Conservation (phyloP, 192 early-diverging fungal genomes). For the Coemansia javaensis region DNA sequence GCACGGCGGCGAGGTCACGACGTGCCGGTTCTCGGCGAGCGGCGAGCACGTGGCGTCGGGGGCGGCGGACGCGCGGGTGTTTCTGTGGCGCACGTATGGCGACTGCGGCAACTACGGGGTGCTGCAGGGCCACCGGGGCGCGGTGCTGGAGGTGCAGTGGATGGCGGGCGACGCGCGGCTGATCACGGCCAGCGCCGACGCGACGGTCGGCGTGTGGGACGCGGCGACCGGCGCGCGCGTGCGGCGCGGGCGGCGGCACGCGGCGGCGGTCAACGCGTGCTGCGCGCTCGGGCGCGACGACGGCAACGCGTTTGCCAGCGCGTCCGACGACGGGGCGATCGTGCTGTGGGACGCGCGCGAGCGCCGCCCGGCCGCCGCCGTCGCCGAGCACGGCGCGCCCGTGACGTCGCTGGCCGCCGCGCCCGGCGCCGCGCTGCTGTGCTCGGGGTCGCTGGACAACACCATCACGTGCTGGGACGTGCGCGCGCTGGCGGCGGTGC, state of each 20-base stretch:
- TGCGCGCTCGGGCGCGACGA: slow-evolving; percentile 70
- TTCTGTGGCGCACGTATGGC: slow-evolving; percentile 91
- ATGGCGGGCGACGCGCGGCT: slow-evolving; percentile 73
- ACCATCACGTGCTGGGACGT: slow-evolving; percentile 87
- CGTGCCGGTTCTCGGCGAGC: slow-evolving; percentile 78
- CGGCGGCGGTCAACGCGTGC: slow-evolving; percentile 74
- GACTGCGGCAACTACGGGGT: slow-evolving; percentile 85
- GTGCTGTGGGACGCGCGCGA: slow-evolving; percentile 69
- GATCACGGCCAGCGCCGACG: slow-evolving; percentile 81
- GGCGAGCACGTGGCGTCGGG: slow-evolving; percentile 82
- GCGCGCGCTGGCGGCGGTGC: slow-evolving; percentile 61
- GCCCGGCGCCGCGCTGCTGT: slow-evolving; percentile 74
- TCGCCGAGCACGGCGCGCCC: slow-evolving; percentile 59
- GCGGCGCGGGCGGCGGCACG: slow-evolving; percentile 76
- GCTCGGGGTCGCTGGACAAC: slow-evolving; percentile 87
- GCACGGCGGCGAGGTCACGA: slow-evolving; percentile 75
- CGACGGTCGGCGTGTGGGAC: slow-evolving; percentile 78
- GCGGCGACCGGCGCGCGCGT: slow-evolving; percentile 74
- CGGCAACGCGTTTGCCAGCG: slow-evolving; percentile 67
- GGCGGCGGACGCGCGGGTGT: slow-evolving; percentile 75
- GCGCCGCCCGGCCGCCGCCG: slow-evolving; percentile 56
- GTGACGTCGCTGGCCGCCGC: slow-evolving; percentile 74
- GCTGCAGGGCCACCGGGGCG: slow-evolving; percentile 80
- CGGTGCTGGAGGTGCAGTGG: slow-evolving; percentile 89
- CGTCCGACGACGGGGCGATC: slow-evolving; percentile 81